Evolutionary conservation across 2,329 filamentous ascomycete species (phyloP), one percentile per base, ranked within the genome.

Genomic region (Dactylellina haptotyla): DNA sequence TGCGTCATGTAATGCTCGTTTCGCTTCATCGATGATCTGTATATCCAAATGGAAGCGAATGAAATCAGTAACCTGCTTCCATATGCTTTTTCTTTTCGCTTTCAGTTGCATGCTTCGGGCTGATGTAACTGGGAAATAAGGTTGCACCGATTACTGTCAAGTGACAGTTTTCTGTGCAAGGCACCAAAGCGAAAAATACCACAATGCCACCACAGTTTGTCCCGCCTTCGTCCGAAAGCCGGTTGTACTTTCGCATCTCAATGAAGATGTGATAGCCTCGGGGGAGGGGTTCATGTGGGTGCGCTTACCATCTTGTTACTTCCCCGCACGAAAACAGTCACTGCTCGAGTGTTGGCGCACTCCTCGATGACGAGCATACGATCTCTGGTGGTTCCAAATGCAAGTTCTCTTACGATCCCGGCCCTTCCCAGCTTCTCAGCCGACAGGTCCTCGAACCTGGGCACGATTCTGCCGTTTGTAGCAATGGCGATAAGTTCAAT

Each of bases 291-390:
- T n/a, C n/a, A n/a, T n/a, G n/a, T n/a, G n/a, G n/a, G 23, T 57
- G 14, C 25, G 82, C 86, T 80, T 82, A 94, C 92, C 95, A 99
- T 99, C 86, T 98, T 99, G 87, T 99, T 99, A 85, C 93, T 96
- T 79, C 95, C 95, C 79, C 95, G 87, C 73, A 99, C 91, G 82
- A 99, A 99, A 63, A 96, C 89, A 1, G 95, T 99, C 73, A 99
- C 96, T 46, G 95, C 95, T 79, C 95, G 87, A 69, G 92, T 97
- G 84, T 99, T 99, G 79, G 96, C 95, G 80, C 95, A 99, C 83
- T 99, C 95, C 84, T 99, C 96, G 78, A 99, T 99, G 66, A 99
- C 92, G 78, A 99, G 85, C 95, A 99, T 99, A 88, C 99, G 98
- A 83, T 99, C 95, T 80, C 95, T 88, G 45, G 95, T 99, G 1